Evolutionary conservation across 495 filamentous ascomycete genomes (phyloP), one percentile per base, ranked within the genome.

Genomic region (Xylaria grammica): DNA sequence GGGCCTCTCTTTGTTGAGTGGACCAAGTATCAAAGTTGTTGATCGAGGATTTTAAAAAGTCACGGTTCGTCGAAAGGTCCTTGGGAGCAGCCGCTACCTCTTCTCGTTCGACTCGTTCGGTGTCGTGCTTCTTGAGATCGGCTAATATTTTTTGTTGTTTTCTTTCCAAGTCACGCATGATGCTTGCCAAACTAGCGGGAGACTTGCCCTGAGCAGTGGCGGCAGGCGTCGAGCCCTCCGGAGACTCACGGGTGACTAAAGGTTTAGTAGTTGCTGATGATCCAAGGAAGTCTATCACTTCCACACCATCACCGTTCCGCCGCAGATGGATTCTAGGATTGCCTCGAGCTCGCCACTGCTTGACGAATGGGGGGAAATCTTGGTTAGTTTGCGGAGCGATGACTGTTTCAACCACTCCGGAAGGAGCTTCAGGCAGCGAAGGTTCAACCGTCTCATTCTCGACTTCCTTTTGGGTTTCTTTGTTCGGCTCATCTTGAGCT

Each of bases 271-370:
- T 17, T 20, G 52, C 34, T 11, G 49, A 26, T 44, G 65, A 50
- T 20, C 30, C 52, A 10, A 72, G 20, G n/a, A 74, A 55, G 17
- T 74, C 69, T 9, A 74, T 62, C 7, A 72, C 65, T 61, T 74
- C 67, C 40, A 52, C 61, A 10, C 57, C 65, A 9, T 72, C 60
- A 15, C 56, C 44, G 36, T 72, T 64, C n/a, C 62, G 66, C 53
- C 67, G 53, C 1, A 71, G 40, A 17, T 68, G 65, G 45, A 74
- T 65, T 38, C 60, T 72, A 13, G 71, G 71, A 40, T 58, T 69
- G 17, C 65, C 69, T 24, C 68, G 65, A 24, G 27, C 27, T 20
- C 65, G 71, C 71, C 71, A 74, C 56, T 64, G 17, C 34, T 62
- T 50, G 29, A 74, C 60, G 52, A 74, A 74, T 3, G 53, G n/a